Base-by-base conservation (phyloP, 441 rosid species). In the Eugenia klotzschiana region DNA sequence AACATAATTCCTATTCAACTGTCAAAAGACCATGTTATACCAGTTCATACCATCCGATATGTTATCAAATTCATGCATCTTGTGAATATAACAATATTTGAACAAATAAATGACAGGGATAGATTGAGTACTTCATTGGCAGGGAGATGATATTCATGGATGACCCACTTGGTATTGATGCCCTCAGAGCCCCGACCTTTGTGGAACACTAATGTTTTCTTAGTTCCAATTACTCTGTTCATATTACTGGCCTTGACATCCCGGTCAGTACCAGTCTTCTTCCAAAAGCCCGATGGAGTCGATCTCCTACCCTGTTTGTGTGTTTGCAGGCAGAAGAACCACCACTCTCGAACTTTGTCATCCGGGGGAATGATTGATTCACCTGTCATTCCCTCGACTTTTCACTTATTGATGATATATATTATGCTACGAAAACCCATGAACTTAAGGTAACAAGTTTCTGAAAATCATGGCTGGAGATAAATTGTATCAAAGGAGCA, bases 121-220 rank as follows among this genome's bases (percentile, higher is more conserved):
- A 37, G 77, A 69, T 33, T 18, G 46, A 69, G 46, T 69, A 69
- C 77, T 33, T 33, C 23, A 33, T 69, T 69, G 15, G 25, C 23
- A 13, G 20, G 77, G 9, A 79, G 85, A 41, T 46, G 85, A 25
- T 50, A 84, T 37, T 84, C 85, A 26, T 84, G 82, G 77, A 84
- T 79, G 37, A 84, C 85, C 85, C 85, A 84, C 58, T 58, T 37
- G n/a, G 85, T 84, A 29, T 8, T 80, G 43, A 43, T 40, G 43
- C 51, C 81, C 22, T 29, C 50, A 55, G 82, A 69, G 80, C 79
- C 51, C 16, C 37, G 60, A 15, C 85, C 82, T 60, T 3, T 52
- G 41, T 55, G 53, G 85, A 84, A 79, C 26, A 60, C 73, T 25
- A 84, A 80, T 2, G 55, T 84, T 52, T 84, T 84, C 79, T 84